phyloP scores from a whole-genome alignment of 139 green algal genomes.

The Coelastrella sp. region DNA sequence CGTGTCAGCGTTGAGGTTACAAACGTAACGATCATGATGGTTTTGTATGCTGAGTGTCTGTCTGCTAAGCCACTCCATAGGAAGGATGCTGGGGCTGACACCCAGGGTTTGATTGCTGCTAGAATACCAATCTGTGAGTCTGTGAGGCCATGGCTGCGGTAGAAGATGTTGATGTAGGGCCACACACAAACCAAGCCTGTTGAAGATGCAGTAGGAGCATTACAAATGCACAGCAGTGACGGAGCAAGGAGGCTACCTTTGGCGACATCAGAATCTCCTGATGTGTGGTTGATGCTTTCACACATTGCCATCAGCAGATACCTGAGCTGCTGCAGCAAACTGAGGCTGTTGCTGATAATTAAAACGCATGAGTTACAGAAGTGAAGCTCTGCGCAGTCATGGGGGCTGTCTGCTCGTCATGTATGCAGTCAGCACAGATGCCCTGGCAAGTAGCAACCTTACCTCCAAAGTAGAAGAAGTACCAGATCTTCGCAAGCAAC shows the following conservation, averaged over 20 bases:
- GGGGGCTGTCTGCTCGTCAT: neutral
- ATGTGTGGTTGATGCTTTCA: no score
- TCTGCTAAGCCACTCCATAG: conserved; percentile 62
- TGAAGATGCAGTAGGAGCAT: no score
- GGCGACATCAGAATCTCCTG: no score
- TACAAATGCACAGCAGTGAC: no score
- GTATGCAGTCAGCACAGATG: neutral
- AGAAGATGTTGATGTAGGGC: conserved; percentile 71
- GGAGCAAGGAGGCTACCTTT: no score
- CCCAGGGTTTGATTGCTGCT: conserved; percentile 53
- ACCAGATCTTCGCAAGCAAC: conserved; percentile 24
- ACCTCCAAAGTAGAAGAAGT: conserved; percentile 39
- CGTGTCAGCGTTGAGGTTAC: conserved; percentile 26
- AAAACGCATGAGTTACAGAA: neutral
- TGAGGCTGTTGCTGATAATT: no score
- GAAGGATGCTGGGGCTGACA: conserved; percentile 50
- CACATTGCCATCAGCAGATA: no score
- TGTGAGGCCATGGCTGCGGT: conserved; percentile 51
- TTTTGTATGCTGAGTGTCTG: conserved; percentile 53
- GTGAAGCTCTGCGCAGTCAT: no score
- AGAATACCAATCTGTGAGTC: conserved; percentile 60
- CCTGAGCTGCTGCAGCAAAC: neutral
- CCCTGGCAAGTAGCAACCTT: no score
- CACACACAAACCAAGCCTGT: conserved; percentile 51
- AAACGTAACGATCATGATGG: conserved; percentile 54